These are phyloP conservation scores for Amphicarpaea edgeworthii DNA, from an alignment of 306 rosid genomes.

Conservation along the genomic window DNA sequence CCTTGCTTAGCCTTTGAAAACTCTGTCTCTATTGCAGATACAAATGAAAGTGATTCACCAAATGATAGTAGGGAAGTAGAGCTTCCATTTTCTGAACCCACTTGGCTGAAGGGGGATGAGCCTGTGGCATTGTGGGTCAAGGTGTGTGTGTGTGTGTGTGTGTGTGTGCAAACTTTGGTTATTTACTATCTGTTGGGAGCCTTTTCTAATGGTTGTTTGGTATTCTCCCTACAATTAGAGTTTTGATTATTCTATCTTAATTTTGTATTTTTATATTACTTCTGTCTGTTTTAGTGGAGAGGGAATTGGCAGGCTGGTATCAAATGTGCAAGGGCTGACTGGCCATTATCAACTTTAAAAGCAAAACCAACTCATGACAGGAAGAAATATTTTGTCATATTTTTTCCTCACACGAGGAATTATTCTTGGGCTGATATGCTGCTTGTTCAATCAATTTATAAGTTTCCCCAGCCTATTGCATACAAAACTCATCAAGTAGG, in stretches of 20 bases:
- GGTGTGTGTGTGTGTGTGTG: constrained; percentile 52
- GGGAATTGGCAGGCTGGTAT: constrained; percentile 94
- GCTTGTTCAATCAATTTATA: constrained; percentile 69
- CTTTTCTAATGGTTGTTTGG: constrained; percentile 15
- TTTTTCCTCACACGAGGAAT: constrained; percentile 72
- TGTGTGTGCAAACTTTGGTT: not conserved
- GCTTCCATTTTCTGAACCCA: constrained; percentile 64
- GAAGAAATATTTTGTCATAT: constrained; percentile 76
- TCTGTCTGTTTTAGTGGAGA: too few relatives aligned
- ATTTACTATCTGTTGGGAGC: constrained; percentile 11
- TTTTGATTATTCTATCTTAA: not conserved
- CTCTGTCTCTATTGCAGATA: constrained; percentile 52
- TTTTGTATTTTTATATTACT: too few relatives aligned
- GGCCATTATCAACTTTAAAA: constrained; percentile 74
- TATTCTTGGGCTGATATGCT: constrained; percentile 87
- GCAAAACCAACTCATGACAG: constrained; percentile 80
- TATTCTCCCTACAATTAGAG: not conserved
- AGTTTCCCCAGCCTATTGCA: constrained; percentile 77
- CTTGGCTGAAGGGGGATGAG: constrained; percentile 76
- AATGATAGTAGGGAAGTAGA: constrained; percentile 58
- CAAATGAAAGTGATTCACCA: constrained; percentile 62
- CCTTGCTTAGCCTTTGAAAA: constrained; percentile 56
- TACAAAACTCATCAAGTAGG: constrained; percentile 74
- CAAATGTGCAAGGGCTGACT: constrained; percentile 80
- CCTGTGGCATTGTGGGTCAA: constrained; percentile 87